Evolutionary conservation across 225 moss, liverwort and hornwort genomes (phyloP), one percentile per base, ranked within the genome.

Genomic region (Bryum argenteum): DNA sequence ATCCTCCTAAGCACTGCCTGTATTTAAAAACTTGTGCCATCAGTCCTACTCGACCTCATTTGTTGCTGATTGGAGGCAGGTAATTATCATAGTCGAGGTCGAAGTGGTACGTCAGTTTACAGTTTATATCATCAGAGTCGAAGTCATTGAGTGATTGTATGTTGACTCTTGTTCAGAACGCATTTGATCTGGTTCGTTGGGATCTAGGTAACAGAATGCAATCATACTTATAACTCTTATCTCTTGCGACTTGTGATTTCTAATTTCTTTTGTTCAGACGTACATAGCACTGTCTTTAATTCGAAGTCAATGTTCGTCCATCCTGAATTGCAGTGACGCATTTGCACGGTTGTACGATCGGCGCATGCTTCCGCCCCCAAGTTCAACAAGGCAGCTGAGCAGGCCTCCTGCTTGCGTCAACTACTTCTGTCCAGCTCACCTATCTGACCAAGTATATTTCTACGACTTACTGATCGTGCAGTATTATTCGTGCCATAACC

Each of bases 331-430:
- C 84, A 98, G 98, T 88, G 98, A 98, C 90, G 98, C 98, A 72
- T 98, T 98, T 86, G 92, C 98, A 73, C 94, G 98, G 39, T 88
- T 98, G 77, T 98, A 98, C 66, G 98, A 98, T 79, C 88, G 98
- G 70, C 98, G 98, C 70, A 98, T 94, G 98, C 94, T 98, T 56
- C 83, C 91, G 53, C 92, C 92, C 2, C 80, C 88, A 61, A 92
- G 85, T 80, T 92, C 98, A 80, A 82, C 81, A 22, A 82, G 89
- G 83, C 91, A 92, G 83, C 77, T 78, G 51, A 80, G 85, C 42
- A 92, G 83, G 77, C 83, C 94, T 58, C 92, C 92, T 44, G 79
- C 92, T 69, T 92, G 92, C 71, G 89, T 93, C 80, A 92, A 88
- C 86, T 98, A 92, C 80, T 94, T 94, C 71, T 98, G 98, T 90